Base-by-base conservation (phyloP, 495 filamentous ascomycete genomes). In the Cryomyces minteri region DNA sequence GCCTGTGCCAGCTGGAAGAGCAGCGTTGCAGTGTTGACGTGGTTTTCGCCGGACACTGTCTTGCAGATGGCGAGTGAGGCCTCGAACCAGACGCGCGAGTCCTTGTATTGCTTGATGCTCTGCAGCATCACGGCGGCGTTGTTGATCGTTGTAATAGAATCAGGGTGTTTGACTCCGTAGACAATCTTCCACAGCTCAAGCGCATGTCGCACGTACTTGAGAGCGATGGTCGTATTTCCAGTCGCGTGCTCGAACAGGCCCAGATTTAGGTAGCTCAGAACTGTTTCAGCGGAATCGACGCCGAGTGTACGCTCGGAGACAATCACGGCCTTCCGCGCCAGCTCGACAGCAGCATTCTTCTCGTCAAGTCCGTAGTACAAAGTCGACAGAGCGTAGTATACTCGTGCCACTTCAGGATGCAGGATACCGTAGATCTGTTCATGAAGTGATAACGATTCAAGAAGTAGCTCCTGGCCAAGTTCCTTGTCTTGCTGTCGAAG, bases 111-210 rank as follows among this genome's bases (percentile, higher is more conserved):
- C 68, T 93, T 88, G 54, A 94, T 69, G 46, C 82, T 77, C 65
- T 96, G 92, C 41, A 96, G 75, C 92, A 99, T 99, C 30, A 96
- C 90, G 9, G 92, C 92, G 10, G 84, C 87, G 59, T 99, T 99
- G 72, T 96, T 99, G 63, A 96, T 79, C 31, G 92, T 95, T 9
- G 92, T 99, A 65, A 96, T 94, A 11, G 85, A 90, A 62, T 99
- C 92, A 3, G 92, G 92, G 64, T 99, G 92, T 57, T 82, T 80
- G 9, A 77, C 63, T 39, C 92, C 92, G 57, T 94, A 96, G 58
- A 95, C 86, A 59, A 95, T 72, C 70, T 95, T 94, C 88, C 87
- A 95, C 46, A 96, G 69, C 52, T 90, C 80, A 56, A 99, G 76
- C 9, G 92, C 90, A 56, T 96, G 92, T 57, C 81, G 83, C 50